Percentiles rank a stretch among this genome's conserved stretches.
Conservation (phyloP, 208 protist genomes). For the Angomonas deanei region DNA sequence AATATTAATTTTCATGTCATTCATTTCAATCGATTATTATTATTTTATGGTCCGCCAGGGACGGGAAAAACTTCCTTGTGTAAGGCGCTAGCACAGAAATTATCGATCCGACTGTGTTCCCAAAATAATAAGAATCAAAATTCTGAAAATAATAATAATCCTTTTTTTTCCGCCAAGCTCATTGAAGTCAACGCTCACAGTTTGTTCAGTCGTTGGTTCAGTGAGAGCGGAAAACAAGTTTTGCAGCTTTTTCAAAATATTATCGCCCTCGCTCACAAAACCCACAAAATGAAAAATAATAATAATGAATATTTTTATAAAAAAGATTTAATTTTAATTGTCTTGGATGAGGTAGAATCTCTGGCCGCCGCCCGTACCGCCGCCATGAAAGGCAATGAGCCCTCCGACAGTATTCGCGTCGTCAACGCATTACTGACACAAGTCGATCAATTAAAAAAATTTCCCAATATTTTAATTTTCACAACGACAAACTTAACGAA, state of each 20-base stretch:
- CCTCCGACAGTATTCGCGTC: conserved; percentile 93
- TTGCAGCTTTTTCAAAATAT: conserved; percentile 91
- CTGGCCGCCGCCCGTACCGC: conserved; percentile 88
- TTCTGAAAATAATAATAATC: neutral
- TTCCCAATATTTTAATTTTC: conserved; percentile 95
- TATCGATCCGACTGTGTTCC: conserved; percentile 49
- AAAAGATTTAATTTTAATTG: conserved; percentile 68
- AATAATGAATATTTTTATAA: conserved; percentile 5
- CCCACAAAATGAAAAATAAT: conserved; percentile 3
- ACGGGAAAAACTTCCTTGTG: conserved; percentile 94
- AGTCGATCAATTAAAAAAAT: conserved; percentile 92
- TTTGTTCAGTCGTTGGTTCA: conserved; percentile 96
- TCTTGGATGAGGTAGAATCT: conserved; percentile 97
- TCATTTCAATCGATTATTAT: conserved; percentile 73
- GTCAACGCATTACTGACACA: conserved; percentile 97
- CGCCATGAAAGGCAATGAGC: conserved; percentile 89
- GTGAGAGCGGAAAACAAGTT: conserved; percentile 97
- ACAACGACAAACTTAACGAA: conserved; percentile 95
- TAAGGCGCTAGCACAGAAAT: conserved; percentile 81
- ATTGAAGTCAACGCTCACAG: conserved; percentile 95
- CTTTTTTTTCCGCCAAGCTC: conserved; percentile 49
- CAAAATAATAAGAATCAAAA: neutral
- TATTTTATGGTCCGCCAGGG: conserved; percentile 92
- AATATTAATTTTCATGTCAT: conserved; percentile 77
- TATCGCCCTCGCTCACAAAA: conserved; percentile 47